A percentile compares a stretch with the other conserved stretches of the same genome.
Conservation (phyloP, 331 rosid species). For the Stylosanthes scabra region DNA sequence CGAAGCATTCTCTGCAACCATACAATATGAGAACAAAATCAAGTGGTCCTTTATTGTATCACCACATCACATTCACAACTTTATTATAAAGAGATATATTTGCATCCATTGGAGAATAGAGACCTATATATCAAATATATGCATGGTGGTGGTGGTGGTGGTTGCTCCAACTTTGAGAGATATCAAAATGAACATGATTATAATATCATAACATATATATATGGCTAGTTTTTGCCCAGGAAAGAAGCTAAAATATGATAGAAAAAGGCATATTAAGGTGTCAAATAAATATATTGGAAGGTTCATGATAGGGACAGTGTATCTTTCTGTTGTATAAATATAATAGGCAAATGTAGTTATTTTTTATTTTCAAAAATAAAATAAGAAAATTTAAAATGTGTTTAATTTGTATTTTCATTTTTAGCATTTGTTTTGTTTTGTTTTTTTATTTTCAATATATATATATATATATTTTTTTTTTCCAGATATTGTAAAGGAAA, state of each 20-base stretch:
- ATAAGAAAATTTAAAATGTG: too few relatives aligned
- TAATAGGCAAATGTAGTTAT: not conserved
- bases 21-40: constrained; percentile 14
- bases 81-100: not conserved
- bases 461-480: too few relatives aligned
- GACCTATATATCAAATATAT: not conserved
- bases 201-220: constrained; percentile 7
- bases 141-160: not conserved
- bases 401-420: too few relatives aligned
- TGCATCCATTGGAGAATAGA: not conserved
- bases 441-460: too few relatives aligned
- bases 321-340: not conserved
- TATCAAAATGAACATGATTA: not conserved
- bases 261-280: not conserved
- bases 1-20: constrained; percentile 29
- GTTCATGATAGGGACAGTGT: not conserved
- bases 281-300: not conserved
- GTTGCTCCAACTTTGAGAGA: constrained; percentile 18
- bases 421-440: too few relatives aligned
- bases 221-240: not conserved
- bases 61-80: constrained; percentile 4
- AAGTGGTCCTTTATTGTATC: constrained; percentile 35
- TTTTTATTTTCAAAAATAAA: too few relatives aligned
- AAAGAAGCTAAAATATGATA: not conserved
- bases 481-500: too few relatives aligned